Evolutionary conservation across 2,329 filamentous ascomycete species (phyloP).

Genomic region (Diaporthe citrichinensis): DNA sequence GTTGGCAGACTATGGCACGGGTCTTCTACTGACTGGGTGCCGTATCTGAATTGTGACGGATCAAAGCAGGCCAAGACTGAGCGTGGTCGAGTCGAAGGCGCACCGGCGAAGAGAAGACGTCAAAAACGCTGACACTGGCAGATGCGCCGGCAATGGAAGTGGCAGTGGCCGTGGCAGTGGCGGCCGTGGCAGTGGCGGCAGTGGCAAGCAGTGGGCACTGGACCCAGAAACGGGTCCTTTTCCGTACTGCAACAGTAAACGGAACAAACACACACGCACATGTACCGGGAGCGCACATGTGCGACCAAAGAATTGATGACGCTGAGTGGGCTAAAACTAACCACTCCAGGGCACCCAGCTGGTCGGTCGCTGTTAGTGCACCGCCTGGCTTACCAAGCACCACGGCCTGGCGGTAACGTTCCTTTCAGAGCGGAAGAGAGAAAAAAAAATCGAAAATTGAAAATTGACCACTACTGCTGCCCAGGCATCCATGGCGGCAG

Average conservation of each 20-base stretch:
- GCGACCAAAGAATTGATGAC: slow-evolving; percentile 22
- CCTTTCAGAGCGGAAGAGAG: neutral
- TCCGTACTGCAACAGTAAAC: neutral
- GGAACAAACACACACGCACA: neutral
- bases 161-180: neutral
- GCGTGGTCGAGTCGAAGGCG: slow-evolving; percentile 2
- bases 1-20: slow-evolving; percentile 26
- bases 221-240: neutral
- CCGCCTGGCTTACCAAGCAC: slow-evolving; percentile 8
- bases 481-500: neutral
- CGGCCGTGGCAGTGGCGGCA: slow-evolving; percentile 17
- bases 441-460: neutral
- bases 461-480: neutral
- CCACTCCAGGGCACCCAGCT: neutral
- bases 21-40: slow-evolving; percentile 6
- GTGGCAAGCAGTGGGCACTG: slow-evolving; percentile 12
- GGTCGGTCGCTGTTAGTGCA: neutral
- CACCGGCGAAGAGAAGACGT: neutral
- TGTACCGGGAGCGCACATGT: neutral
- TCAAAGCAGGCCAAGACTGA: slow-evolving; percentile 29
- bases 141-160: neutral
- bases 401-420: neutral
- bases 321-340: slow-evolving; percentile 1
- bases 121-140: neutral
- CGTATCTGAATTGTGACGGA: slow-evolving; percentile 18